Conservation (phyloP, 768 basidiomycete genomes). For the Rhizopogon roseolus region DNA sequence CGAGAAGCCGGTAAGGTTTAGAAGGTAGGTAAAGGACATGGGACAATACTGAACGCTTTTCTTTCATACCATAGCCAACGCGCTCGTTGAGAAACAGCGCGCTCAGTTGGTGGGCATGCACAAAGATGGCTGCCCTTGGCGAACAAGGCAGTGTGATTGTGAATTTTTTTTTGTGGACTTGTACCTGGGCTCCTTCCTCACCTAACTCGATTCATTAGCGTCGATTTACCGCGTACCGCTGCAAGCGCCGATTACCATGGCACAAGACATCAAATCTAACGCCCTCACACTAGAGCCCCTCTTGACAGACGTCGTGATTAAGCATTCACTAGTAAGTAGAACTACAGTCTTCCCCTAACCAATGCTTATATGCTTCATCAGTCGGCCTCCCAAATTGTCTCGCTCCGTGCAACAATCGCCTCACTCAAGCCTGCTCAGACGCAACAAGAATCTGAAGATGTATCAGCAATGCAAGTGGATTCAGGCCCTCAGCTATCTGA, state of each 20-base stretch:
- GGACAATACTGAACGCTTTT: slow-evolving; percentile 10
- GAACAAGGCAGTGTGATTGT: slow-evolving; percentile 76
- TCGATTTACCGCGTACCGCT: slow-evolving; percentile 75
- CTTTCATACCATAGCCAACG: slow-evolving; percentile 42
- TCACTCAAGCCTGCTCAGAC: slow-evolving; percentile 8
- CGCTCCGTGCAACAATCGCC: slow-evolving; percentile 43
- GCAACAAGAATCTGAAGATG: slow-evolving; percentile 23
- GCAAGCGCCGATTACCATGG: slow-evolving; percentile 57
- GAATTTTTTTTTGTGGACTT: slow-evolving; percentile 18
- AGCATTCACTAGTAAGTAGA: slow-evolving; percentile 66
- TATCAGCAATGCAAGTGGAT: slow-evolving; percentile 9
- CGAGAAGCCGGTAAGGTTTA: slow-evolving; percentile 62
- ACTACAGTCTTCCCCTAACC: background rate
- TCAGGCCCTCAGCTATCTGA: slow-evolving; percentile 27
- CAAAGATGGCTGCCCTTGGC: slow-evolving; percentile 85
- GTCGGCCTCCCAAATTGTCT: slow-evolving; percentile 54
- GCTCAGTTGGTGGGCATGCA: slow-evolving; percentile 61
- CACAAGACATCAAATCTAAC: slow-evolving; percentile 51
- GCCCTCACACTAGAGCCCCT: slow-evolving; percentile 51
- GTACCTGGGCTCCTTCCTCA: slow-evolving; percentile 1
- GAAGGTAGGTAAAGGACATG: slow-evolving; percentile 29
- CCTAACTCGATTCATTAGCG: slow-evolving; percentile 26
- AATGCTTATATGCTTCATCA: slow-evolving; percentile 24
- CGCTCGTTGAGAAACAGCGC: slow-evolving; percentile 72
- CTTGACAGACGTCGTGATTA: slow-evolving; percentile 50